Base-by-base conservation (phyloP, 495 filamentous ascomycete species). In the Penicillium waksmanii region DNA sequence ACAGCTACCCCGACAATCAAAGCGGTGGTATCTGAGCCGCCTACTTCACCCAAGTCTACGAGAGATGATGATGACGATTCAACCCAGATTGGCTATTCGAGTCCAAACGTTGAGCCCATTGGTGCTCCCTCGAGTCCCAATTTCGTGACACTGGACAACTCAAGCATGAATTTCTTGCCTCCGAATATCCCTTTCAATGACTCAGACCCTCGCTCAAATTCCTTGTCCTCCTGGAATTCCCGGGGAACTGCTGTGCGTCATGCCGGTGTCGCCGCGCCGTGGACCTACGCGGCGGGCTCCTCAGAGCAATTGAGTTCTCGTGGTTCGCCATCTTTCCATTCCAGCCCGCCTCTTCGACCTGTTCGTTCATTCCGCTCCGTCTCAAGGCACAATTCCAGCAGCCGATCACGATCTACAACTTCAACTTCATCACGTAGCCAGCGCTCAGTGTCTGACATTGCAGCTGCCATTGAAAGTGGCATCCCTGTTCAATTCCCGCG, bases 181-280 rank as follows among this genome's bases (percentile, higher is more conserved):
- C 64, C 70, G 25, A 73, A 69, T 8, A 66, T 71, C 2, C 72
- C 70, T 15, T 75, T 72, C 1, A 72, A 68, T 36, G 75, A 77
- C 15, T 72, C 76, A 2, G 72, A 68, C 7, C 72, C 71, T 0
- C 71, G 76, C 17, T 73, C 74, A 0, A 77, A 79, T 49, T 82
- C 80, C 1, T 56, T 82, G 7, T 80, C 77, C 0, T 83, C 80
- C 1, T 65, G 73, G 47, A 77, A 82, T 48, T 82, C 80, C 1
- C 61, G 79, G n/a, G 80, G 80, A 23, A 84, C 82, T 5, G 80
- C 80, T 27, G 78, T 72, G 47, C 66, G 73, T 63, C 74, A 76
- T 57, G 58, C 62, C 34, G 72, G 71, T 17, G 73, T 68, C 15
- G 64, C 68, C 15, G 64, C 68, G 17, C 73, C 66, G 19, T 81